Conservation (phyloP, 1,284 basidiomycete species). For the Moesziomyces sp. region DNA sequence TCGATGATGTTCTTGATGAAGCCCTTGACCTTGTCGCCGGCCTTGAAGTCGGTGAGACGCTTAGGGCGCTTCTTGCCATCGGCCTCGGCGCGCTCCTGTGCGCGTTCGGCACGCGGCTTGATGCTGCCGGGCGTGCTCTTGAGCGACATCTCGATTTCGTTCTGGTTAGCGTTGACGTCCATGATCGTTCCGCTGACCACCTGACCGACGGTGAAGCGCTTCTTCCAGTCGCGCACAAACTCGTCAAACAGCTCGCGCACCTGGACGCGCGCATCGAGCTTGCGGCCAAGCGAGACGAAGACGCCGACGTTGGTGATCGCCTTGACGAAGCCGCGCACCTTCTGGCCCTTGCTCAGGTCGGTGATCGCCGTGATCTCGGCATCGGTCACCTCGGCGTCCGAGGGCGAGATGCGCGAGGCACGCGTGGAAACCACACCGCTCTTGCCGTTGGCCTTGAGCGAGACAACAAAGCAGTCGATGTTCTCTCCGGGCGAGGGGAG, state of each 20-base stretch:
- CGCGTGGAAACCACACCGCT: slow-evolving; percentile 35
- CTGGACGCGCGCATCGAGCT: slow-evolving; percentile 88
- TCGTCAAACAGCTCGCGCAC: slow-evolving; percentile 80
- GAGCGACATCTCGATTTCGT: slow-evolving; percentile 89
- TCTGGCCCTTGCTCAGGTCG: slow-evolving; percentile 76
- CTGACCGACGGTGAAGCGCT: slow-evolving; percentile 81
- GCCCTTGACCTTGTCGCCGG: slow-evolving; percentile 68
- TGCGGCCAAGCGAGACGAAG: slow-evolving; percentile 87
- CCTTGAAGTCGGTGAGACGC: slow-evolving; percentile 52
- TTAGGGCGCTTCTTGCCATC: slow-evolving; percentile 28
- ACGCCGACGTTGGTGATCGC: slow-evolving; percentile 82
- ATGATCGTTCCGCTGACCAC: slow-evolving; percentile 86
- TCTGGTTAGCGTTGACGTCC: slow-evolving; percentile 75
- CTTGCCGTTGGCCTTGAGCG: slow-evolving; percentile 71
- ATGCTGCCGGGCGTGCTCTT: slow-evolving; percentile 67
- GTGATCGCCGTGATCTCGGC: slow-evolving; percentile 67
- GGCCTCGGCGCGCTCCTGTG: slow-evolving; percentile 17
- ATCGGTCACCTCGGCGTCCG: slow-evolving; percentile 63
- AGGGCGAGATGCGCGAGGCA: slow-evolving; percentile 27
- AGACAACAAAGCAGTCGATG: slow-evolving; percentile 78
- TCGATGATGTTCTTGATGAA: slow-evolving; percentile 74
- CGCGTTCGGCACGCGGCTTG: slow-evolving; percentile 70
- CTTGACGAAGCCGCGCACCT: slow-evolving; percentile 86
- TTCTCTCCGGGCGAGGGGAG: slow-evolving; percentile 78
- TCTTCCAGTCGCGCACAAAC: slow-evolving; percentile 97